phyloP scores from a whole-genome alignment of 257 asterid species.

The Ilex asprella region DNA sequence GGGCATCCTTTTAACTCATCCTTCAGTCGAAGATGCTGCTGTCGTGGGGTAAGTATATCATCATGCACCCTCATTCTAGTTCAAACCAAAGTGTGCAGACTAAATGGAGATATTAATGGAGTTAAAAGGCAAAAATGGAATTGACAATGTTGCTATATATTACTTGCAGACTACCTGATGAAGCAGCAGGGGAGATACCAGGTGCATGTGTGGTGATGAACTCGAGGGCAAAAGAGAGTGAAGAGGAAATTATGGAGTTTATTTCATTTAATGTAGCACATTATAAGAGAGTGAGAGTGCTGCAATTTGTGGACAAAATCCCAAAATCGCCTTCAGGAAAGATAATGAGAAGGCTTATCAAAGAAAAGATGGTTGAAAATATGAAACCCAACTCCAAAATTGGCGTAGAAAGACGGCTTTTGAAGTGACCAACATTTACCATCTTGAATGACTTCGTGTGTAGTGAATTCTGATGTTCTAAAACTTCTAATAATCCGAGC shows the following conservation, averaged over 20 bases:
- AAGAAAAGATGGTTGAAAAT: constrained; percentile 47
- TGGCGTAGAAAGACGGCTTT: background rate
- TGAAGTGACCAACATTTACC: too few relatives aligned
- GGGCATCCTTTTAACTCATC: constrained; percentile 76
- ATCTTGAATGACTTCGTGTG: too few relatives aligned
- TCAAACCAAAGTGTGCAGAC: too few relatives aligned
- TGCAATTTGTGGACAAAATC: constrained; percentile 65
- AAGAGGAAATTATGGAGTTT: constrained; percentile 57
- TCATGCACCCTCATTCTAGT: too few relatives aligned
- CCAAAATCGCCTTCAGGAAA: constrained; percentile 97
- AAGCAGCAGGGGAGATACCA: constrained; percentile 86
- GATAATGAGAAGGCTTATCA: constrained; percentile 73
- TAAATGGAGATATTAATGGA: too few relatives aligned
- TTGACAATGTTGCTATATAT: background rate
- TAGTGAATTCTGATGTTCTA: too few relatives aligned
- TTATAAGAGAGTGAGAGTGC: constrained; percentile 54
- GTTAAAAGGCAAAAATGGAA: too few relatives aligned
- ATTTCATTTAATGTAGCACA: constrained; percentile 63
- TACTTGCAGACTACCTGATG: constrained; percentile 51
- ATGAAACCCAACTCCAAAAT: background rate
- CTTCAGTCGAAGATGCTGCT: constrained; percentile 87
- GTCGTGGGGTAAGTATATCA: constrained; percentile 61
- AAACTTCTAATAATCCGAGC: too few relatives aligned
- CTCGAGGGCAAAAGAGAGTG: constrained; percentile 45
- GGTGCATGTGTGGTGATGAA: constrained; percentile 78